These are phyloP conservation scores for Mortierella sp. DNA, from an alignment of 371 early-diverging fungal species.

Conservation along the genomic window DNA sequence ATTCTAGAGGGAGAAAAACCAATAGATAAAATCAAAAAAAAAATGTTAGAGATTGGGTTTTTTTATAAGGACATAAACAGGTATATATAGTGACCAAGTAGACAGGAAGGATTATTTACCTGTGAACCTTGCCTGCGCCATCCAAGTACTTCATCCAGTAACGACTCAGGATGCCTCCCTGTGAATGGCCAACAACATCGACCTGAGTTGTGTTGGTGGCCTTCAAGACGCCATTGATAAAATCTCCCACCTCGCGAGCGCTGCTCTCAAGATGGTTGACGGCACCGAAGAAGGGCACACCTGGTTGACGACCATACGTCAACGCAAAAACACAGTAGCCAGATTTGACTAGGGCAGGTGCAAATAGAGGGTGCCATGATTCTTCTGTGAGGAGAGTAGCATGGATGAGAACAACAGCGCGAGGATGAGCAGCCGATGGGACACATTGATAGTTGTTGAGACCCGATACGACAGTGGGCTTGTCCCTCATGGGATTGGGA, in stretches of 20 bases:
- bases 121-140: constrained; percentile 29
- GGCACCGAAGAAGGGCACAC: constrained; percentile 17
- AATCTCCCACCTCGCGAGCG: constrained; percentile 17
- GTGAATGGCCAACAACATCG: constrained; percentile 33
- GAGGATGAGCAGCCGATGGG: constrained; percentile 10
- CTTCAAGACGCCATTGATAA: constrained; percentile 17
- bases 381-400: constrained; percentile 22
- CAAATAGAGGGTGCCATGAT: constrained; percentile 22
- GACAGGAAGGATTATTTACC: not conserved
- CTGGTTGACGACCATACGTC: constrained; percentile 19
- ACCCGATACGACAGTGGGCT: constrained; percentile 8
- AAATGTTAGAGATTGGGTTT: not conserved
- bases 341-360: constrained; percentile 9
- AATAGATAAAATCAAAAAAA: not conserved
- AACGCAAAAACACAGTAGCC: constrained; percentile 42
- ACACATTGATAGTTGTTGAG: constrained; percentile 17
- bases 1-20: constrained; percentile 5
- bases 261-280: constrained; percentile 13
- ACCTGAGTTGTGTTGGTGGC: constrained; percentile 27
- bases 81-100: no score
- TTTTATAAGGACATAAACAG: no score
- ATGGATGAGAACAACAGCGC: constrained; percentile 20
- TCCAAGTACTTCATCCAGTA: constrained; percentile 30
- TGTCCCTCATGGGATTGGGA: constrained; percentile 14
- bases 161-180: constrained; percentile 29